phyloP scores from a whole-genome alignment of 495 filamentous ascomycete species.

The Halenospora varia region DNA sequence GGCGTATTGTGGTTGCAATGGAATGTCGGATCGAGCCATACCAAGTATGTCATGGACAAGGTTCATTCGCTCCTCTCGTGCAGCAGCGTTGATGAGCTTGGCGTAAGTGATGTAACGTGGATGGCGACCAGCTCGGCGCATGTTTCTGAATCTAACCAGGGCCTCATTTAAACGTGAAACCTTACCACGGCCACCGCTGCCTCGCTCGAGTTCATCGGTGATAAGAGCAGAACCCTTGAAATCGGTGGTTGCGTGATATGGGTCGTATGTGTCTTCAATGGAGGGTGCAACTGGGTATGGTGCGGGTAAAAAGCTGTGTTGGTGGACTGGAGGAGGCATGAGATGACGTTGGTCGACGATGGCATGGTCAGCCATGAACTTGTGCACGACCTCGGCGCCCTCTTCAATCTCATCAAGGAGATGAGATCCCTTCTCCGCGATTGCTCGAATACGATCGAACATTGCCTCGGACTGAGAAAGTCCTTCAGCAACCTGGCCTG shows the following conservation, averaged over 20 bases:
- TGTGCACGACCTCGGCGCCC: slow-evolving; percentile 72
- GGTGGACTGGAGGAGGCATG: slow-evolving; percentile 31
- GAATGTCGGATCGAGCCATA: slow-evolving; percentile 85
- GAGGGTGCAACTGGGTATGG: slow-evolving; percentile 29
- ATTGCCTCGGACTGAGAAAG: slow-evolving; percentile 72
- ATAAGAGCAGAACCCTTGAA: slow-evolving; percentile 88
- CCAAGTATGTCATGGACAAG: slow-evolving; percentile 80
- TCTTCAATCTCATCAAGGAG: slow-evolving; percentile 81
- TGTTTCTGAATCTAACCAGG: slow-evolving; percentile 78
- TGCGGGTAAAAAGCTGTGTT: slow-evolving; percentile 25
- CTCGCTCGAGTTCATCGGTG: slow-evolving; percentile 74
- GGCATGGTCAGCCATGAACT: slow-evolving; percentile 61
- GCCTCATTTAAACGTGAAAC: slow-evolving; percentile 75
- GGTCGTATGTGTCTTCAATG: slow-evolving; percentile 78
- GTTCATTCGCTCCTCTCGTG: slow-evolving; percentile 72
- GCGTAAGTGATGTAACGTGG: slow-evolving; percentile 94
- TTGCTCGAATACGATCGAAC: slow-evolving; percentile 71
- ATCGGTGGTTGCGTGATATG: slow-evolving; percentile 84
- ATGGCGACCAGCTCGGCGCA: slow-evolving; percentile 86
- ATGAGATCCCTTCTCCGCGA: slow-evolving; percentile 40
- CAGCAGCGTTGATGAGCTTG: slow-evolving; percentile 87
- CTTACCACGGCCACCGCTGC: slow-evolving; percentile 58
- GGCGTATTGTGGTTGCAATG: slow-evolving; percentile 72
- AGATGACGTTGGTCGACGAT: slow-evolving; percentile 44
- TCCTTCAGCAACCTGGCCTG: slow-evolving; percentile 72